Percentiles rank a stretch among this genome's conserved stretches.
Conservation (phyloP, 345 rosid species). For the Rhizophora apiculata region DNA sequence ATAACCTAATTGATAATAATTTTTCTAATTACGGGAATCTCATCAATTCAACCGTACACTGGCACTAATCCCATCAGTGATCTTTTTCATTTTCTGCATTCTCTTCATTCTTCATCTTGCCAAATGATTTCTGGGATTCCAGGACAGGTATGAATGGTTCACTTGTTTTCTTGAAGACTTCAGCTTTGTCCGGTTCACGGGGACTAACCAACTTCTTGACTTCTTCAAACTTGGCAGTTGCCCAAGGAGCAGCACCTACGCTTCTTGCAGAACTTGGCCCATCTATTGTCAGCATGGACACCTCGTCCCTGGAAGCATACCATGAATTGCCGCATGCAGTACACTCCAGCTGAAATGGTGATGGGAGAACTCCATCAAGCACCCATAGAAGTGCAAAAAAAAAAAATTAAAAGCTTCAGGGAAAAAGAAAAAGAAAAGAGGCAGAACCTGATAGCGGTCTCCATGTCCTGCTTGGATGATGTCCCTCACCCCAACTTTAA, state of each 20-base stretch:
- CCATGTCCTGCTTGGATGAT: slow-evolving; percentile 97
- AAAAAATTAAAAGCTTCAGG: neutral
- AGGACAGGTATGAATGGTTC: slow-evolving; percentile 45
- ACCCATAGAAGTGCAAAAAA: neutral
- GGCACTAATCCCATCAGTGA: neutral
- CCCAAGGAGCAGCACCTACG: slow-evolving; percentile 51
- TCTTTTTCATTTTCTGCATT: slow-evolving; percentile 33
- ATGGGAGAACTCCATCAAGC: too few species aligned
- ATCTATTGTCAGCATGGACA: slow-evolving; percentile 66
- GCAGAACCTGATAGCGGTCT: slow-evolving; percentile 87
- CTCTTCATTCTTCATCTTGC: slow-evolving; percentile 40
- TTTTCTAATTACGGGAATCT: neutral
- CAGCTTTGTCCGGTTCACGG: slow-evolving; percentile 47
- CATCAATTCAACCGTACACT: neutral
- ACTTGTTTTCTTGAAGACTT: slow-evolving; percentile 41
- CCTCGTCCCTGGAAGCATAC: slow-evolving; percentile 89
- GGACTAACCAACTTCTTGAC: slow-evolving; percentile 65
- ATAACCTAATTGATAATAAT: neutral
- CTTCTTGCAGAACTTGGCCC: slow-evolving; percentile 46
- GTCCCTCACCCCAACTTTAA: slow-evolving; percentile 75
- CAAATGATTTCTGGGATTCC: slow-evolving; percentile 45
- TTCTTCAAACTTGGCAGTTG: slow-evolving; percentile 54
- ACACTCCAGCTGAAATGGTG: slow-evolving; percentile 72
- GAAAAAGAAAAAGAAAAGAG: neutral
- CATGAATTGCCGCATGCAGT: slow-evolving; percentile 79